Conservation (phyloP, 768 basidiomycete genomes). For the Punctularia strigosozonata region DNA sequence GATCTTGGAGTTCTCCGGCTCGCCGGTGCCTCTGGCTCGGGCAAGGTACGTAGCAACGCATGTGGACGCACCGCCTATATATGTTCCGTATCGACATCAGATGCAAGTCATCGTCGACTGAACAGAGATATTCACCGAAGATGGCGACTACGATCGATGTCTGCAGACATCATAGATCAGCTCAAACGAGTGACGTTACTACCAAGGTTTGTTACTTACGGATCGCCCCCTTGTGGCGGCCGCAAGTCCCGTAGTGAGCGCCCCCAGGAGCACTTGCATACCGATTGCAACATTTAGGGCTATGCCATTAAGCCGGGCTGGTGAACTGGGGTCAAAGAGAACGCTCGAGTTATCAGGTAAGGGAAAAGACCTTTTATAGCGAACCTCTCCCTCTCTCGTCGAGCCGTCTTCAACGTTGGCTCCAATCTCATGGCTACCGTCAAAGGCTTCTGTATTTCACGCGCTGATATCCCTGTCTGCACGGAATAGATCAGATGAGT, state of each 20-base stretch:
- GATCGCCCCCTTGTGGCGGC: conserved; percentile 12
- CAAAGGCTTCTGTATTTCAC: no score
- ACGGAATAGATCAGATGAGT: no score
- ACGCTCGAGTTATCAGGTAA: no score
- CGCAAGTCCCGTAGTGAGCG: conserved; percentile 16
- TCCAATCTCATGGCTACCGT: no score
- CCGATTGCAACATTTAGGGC: conserved; percentile 15
- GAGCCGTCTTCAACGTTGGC: no score
- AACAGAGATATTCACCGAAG: not conserved
- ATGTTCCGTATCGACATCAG: not conserved
- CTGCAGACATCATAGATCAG: not conserved
- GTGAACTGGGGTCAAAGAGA: no score
- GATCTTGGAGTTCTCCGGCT: not conserved
- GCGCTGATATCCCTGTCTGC: no score
- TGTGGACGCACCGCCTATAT: not conserved
- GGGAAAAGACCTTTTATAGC: no score
- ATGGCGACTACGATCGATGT: not conserved
- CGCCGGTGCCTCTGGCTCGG: not conserved
- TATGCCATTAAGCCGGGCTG: conserved; percentile 8
- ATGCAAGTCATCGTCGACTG: no score
- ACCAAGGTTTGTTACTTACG: not conserved
- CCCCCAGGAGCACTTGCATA: conserved; percentile 15
- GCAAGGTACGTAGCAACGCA: not conserved
- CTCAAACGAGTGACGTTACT: not conserved
- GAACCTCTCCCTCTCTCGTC: no score